These are phyloP conservation scores for Nematocida displodere DNA, from an alignment of 371 early-diverging fungal species.

Conservation along the genomic window DNA sequence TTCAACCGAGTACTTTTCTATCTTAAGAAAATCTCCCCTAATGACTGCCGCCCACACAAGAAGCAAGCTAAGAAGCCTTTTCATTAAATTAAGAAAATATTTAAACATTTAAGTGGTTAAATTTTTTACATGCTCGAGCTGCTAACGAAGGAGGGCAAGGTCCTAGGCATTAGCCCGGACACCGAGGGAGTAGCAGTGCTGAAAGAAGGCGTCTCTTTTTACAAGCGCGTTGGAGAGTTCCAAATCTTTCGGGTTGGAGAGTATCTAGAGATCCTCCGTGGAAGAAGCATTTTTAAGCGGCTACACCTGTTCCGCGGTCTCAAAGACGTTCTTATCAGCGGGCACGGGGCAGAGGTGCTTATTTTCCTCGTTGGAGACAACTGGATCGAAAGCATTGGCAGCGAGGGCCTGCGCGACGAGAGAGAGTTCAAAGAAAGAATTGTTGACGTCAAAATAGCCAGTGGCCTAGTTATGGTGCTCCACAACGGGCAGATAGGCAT, in stretches of 20 bases:
- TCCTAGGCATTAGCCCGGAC: neutral
- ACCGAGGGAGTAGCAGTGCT: neutral
- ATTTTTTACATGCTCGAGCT: constrained; percentile 30
- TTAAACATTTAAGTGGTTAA: neutral
- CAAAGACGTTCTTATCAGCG: constrained; percentile 2
- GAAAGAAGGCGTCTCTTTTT: neutral
- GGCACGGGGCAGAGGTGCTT: neutral
- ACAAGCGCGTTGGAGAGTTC: constrained; percentile 15
- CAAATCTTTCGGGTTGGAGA: neutral
- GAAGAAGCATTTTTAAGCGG: neutral
- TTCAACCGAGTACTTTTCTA: constrained; percentile 4
- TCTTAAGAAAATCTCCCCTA: neutral
- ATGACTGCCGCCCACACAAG: neutral
- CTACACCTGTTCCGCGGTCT: constrained; percentile 10
- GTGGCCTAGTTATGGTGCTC: neutral
- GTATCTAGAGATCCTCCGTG: constrained; percentile 25
- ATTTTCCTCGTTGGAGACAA: constrained; percentile 24
- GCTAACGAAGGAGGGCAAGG: constrained; percentile 9
- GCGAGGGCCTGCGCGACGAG: neutral
- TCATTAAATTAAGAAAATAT: constrained; percentile 12
- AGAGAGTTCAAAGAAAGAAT: constrained; percentile 14
- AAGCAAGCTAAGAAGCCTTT: constrained; percentile 2
- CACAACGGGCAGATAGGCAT: neutral
- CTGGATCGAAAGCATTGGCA: constrained; percentile 2
- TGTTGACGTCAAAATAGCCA: neutral